Conservation (phyloP, 1,284 basidiomycete species). For the Ustilago tritici region DNA sequence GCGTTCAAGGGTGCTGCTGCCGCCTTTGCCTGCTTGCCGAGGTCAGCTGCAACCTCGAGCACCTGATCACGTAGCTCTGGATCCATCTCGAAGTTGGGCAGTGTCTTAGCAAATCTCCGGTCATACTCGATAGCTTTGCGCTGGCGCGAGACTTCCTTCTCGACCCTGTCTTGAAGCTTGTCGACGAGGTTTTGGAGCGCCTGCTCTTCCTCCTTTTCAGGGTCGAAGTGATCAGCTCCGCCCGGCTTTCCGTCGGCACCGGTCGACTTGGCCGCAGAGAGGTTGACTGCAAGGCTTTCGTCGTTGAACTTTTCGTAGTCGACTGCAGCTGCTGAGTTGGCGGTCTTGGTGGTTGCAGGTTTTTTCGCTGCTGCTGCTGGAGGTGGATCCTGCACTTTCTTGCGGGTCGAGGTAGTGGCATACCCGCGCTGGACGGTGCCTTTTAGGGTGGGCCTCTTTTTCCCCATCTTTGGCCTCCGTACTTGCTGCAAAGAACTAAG, state of each 20-base stretch:
- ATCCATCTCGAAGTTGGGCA: slow-evolving; percentile 79
- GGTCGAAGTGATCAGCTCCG: slow-evolving; percentile 41
- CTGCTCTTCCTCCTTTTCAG: slow-evolving; percentile 63
- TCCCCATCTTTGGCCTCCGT: slow-evolving; percentile 35
- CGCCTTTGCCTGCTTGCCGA: slow-evolving; percentile 69
- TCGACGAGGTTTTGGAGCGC: slow-evolving; percentile 73
- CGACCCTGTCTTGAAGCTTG: slow-evolving; percentile 84
- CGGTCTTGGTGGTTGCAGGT: slow-evolving; percentile 51
- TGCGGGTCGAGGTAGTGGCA: slow-evolving; percentile 78
- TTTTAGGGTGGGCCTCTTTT: slow-evolving; percentile 67
- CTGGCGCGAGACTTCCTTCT: slow-evolving; percentile 84
- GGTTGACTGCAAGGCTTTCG: slow-evolving; percentile 39
- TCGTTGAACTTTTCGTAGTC: slow-evolving; percentile 46
- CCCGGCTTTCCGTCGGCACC: slow-evolving; percentile 14
- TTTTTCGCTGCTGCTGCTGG: slow-evolving; percentile 57
- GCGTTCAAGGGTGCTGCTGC: slow-evolving; percentile 63
- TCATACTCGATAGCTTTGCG: slow-evolving; percentile 85
- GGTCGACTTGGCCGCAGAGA: slow-evolving; percentile 20
- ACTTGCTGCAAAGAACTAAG: neutral
- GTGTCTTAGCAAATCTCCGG: slow-evolving; percentile 78
- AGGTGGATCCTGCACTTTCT: slow-evolving; percentile 75
- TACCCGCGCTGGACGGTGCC: slow-evolving; percentile 64
- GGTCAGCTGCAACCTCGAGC: slow-evolving; percentile 72
- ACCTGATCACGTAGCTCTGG: slow-evolving; percentile 75
- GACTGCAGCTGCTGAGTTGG: slow-evolving; percentile 51